These are phyloP conservation scores for Pichia thaimueangensis DNA, from an alignment of 805 yeast genomes.

Conservation along the genomic window DNA sequence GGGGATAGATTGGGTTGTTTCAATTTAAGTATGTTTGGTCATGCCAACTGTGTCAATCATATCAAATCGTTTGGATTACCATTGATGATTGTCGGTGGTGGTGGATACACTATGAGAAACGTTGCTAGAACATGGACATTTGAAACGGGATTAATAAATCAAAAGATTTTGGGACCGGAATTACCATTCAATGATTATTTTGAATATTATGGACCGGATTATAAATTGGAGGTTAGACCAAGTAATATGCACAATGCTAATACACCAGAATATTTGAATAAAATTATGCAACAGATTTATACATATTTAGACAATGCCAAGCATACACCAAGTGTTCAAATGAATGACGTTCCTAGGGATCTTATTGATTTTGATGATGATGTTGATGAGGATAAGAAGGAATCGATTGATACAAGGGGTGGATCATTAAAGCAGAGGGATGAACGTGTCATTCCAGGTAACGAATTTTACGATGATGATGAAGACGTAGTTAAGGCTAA, in stretches of 20 bases:
- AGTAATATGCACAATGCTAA: constrained; percentile 96
- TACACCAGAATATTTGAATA: constrained; percentile 84
- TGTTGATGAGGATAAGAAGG: constrained; percentile 67
- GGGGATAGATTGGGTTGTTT: constrained; percentile 96
- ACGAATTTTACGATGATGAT: constrained; percentile 71
- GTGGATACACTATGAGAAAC: constrained; percentile 96
- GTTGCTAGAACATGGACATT: constrained; percentile 94
- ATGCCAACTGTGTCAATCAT: constrained; percentile 90
- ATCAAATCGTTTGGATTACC: constrained; percentile 85
- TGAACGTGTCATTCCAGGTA: constrained; percentile 58
- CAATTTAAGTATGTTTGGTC: constrained; percentile 88
- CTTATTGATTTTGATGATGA: constrained; percentile 82
- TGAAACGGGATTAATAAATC: constrained; percentile 84
- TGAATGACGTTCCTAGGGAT: constrained; percentile 84
- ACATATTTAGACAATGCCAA: constrained; percentile 81
- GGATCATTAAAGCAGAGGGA: constrained; percentile 87
- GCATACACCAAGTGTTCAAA: constrained; percentile 95
- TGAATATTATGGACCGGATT: constrained; percentile 97
- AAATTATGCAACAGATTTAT: constrained; percentile 70
- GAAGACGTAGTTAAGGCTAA: constrained; percentile 34
- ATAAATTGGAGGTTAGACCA: constrained; percentile 88
- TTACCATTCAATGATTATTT: constrained; percentile 92
- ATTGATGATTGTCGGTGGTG: constrained; percentile 92
- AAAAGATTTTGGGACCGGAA: constrained; percentile 68
- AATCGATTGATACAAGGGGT: constrained; percentile 82